Base-by-base conservation (phyloP, 1,284 basidiomycete species). In the Boletus calvinii region DNA sequence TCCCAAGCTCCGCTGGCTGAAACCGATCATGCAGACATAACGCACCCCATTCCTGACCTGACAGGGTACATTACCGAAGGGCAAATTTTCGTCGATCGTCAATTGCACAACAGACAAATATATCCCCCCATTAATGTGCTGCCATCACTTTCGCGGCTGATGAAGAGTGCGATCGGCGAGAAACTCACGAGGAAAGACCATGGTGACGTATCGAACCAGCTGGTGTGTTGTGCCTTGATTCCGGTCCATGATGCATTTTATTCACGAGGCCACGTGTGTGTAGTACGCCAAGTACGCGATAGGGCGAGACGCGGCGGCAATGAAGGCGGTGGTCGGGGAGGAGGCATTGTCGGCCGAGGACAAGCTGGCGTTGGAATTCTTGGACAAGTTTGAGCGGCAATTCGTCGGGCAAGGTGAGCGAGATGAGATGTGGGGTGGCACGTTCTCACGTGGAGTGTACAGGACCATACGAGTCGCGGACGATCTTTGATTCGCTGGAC, bases 41-140 rank as follows among this genome's bases (percentile, higher is more conserved):
- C 97, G 39, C 97, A 99, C 74, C 97, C 97, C 53, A 99, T 99
- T 74, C 97, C 96, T 64, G 97, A 99, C 85, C 80, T 99, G 76
- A 99, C 94, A 62, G 97, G 97, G 48, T 99, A 99, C 77, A 99
- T 99, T 71, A 98, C 96, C 40, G 90, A 98, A 78, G 97, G 97
- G 48, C 97, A 99, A 77, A 98, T 99, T 74, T 98, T 92, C 74
- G 92, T 99, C 67, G 97, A 99, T 79, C 89, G 96, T 62, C 90
- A 92, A 68, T 75, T 95, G 70, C 80, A 94, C 78, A 94, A 95
- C 76, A 81, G 92, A 66, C 96, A 98, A 74, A 96, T 99, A 72
- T 99, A 98, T 77, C 97, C 97, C 39, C 97, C 97, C 44, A 99
- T 99, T 82, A 99, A 99, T 77, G 97, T 99, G 57, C 81, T 99